These are phyloP conservation scores for Agaricus sinodeliciosus DNA, from an alignment of 768 basidiomycete species.

Conservation along the genomic window DNA sequence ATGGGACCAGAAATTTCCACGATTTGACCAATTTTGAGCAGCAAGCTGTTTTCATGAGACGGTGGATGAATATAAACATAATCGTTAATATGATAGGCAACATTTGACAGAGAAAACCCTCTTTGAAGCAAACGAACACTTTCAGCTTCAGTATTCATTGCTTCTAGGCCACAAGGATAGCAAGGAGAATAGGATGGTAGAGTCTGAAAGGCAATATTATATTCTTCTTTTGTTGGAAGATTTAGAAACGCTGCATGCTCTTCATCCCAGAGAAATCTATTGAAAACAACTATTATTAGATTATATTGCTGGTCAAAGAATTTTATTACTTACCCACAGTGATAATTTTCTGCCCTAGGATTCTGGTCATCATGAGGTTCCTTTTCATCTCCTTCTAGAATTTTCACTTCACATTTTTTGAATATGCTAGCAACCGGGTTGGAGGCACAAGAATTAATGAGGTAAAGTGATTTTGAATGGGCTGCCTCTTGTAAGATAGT, in stretches of 20 bases:
- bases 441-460: conserved; percentile 51
- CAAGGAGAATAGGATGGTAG: conserved; percentile 32
- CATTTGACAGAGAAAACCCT: conserved; percentile 34
- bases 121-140: conserved; percentile 22
- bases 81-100: conserved; percentile 50
- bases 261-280: conserved; percentile 50
- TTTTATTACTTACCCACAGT: conserved; percentile 39
- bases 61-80: conserved; percentile 50
- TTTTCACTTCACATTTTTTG: conserved; percentile 46
- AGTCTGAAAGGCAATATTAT: conserved; percentile 20
- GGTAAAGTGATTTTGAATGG: conserved; percentile 54
- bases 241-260: conserved; percentile 39
- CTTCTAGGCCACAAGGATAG: conserved; percentile 38
- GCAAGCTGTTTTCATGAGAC: conserved; percentile 13
- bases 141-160: conserved; percentile 17
- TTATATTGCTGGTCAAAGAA: neutral
- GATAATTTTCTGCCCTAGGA: conserved; percentile 42
- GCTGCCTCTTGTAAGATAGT: conserved; percentile 62
- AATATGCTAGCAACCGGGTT: conserved; percentile 49
- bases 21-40: conserved; percentile 55
- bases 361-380: conserved; percentile 41
- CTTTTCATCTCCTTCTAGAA: conserved; percentile 31
- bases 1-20: conserved; percentile 20
- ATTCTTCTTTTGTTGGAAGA: conserved; percentile 28
- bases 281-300: conserved; percentile 1